These are phyloP conservation scores for Malania oleifera DNA, from an alignment of 164 flowering plant species.

Conservation along the genomic window DNA sequence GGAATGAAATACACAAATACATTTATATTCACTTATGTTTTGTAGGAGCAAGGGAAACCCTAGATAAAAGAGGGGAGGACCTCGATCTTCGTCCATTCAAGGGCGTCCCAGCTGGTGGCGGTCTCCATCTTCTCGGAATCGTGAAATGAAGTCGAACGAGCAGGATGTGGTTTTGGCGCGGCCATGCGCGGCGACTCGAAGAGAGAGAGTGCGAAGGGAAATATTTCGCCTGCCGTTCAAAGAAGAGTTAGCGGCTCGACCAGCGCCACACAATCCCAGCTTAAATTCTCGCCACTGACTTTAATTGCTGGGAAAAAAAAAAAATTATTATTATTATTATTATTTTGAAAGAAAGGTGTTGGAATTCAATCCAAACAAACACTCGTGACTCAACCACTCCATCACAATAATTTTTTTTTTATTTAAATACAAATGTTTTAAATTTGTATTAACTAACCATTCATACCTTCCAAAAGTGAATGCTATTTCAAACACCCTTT, in stretches of 20 bases:
- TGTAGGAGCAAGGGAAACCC: slow-evolving; percentile 8
- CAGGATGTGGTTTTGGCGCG: slow-evolving; percentile 21
- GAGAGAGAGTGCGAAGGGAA: slow-evolving; percentile 7
- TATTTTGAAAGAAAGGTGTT: no score
- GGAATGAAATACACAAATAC: not conserved
- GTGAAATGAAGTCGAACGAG: slow-evolving; percentile 28
- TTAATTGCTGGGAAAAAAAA: no score
- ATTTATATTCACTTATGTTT: not conserved
- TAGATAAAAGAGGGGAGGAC: slow-evolving; percentile 27
- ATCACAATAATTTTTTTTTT: no score
- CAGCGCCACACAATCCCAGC: no score
- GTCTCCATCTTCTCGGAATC: slow-evolving; percentile 51
- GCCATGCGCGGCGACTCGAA: slow-evolving; percentile 22
- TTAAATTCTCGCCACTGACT: no score
- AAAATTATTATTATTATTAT: no score
- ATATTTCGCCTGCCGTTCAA: not conserved
- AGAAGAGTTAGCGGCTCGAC: not conserved
- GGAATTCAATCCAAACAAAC: no score
- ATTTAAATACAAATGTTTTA: no score
- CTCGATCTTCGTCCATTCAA: slow-evolving; percentile 88
- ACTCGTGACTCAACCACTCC: no score
- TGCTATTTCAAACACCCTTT: no score
- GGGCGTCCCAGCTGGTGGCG: slow-evolving; percentile 72
- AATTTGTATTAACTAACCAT: no score
- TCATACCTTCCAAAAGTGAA: no score